Conservation (phyloP, 1,284 basidiomycete species). For the Heterobasidion parviporum region DNA sequence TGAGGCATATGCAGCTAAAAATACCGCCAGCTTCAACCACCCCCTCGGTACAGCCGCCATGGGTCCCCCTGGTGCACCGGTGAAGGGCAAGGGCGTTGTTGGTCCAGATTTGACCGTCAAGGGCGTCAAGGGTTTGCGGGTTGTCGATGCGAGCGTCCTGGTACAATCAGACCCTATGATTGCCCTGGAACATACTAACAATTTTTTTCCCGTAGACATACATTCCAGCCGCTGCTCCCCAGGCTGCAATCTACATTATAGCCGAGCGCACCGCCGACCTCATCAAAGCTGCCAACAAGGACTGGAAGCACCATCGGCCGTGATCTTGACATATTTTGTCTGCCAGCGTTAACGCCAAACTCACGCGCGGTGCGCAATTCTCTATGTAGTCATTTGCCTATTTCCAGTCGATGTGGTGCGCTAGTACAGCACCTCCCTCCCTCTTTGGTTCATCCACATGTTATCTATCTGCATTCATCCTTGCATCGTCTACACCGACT, state of each 20-base stretch:
- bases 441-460: no score
- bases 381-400: no score
- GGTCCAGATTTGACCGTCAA: constrained; percentile 2
- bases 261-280: constrained; percentile 26
- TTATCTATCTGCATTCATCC: no score
- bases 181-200: constrained; percentile 1
- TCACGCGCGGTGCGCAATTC: no score
- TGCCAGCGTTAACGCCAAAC: no score
- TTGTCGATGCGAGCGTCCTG: background rate
- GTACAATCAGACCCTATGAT: constrained; percentile 6
- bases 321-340: no score
- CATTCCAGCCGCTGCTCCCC: constrained; percentile 23
- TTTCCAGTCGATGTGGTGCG: no score
- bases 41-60: background rate
- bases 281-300: background rate
- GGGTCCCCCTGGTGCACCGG: background rate
- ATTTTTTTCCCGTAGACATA: constrained; percentile 12
- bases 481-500: no score
- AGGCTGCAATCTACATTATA: constrained; percentile 26
- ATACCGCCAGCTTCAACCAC: background rate
- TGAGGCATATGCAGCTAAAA: constrained; percentile 8
- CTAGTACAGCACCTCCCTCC: no score
- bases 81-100: constrained; percentile 2
- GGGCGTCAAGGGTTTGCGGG: background rate
- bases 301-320: background rate